Percentiles rank a stretch among this genome's conserved stretches.
These are phyloP conservation scores for Penicillium coprophilum DNA, from an alignment of 495 filamentous ascomycete genomes.

Conservation along the genomic window DNA sequence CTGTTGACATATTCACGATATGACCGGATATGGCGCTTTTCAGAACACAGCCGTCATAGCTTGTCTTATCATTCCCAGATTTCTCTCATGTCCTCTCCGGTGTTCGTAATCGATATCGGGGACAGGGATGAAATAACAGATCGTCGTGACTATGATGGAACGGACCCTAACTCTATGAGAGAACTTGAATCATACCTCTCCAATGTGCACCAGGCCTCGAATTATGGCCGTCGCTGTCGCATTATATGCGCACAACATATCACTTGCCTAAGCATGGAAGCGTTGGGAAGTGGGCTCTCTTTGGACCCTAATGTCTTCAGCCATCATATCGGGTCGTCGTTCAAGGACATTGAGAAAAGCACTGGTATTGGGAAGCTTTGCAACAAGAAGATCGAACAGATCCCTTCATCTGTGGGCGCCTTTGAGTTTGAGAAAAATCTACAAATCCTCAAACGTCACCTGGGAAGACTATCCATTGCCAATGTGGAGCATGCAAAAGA, in stretches of 20 bases:
- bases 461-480: neutral
- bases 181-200: neutral
- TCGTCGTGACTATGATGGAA: neutral
- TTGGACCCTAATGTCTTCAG: neutral
- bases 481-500: slow-evolving; percentile 1
- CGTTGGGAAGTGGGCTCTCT: neutral
- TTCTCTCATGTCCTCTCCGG: neutral
- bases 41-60: neutral
- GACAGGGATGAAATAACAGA: neutral
- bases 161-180: neutral
- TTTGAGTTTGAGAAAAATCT: neutral
- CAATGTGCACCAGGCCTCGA: neutral
- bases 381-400: neutral
- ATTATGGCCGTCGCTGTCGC: neutral
- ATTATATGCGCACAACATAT: neutral
- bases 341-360: neutral
- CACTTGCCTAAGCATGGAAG: neutral
- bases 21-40: neutral
- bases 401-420: neutral
- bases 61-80: neutral
- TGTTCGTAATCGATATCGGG: neutral
- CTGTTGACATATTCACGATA: neutral
- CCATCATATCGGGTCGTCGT: neutral
- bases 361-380: neutral
- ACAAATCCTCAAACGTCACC: neutral